phyloP scores from a whole-genome alignment of 345 rosid genomes.

The Euphorbia peplus region DNA sequence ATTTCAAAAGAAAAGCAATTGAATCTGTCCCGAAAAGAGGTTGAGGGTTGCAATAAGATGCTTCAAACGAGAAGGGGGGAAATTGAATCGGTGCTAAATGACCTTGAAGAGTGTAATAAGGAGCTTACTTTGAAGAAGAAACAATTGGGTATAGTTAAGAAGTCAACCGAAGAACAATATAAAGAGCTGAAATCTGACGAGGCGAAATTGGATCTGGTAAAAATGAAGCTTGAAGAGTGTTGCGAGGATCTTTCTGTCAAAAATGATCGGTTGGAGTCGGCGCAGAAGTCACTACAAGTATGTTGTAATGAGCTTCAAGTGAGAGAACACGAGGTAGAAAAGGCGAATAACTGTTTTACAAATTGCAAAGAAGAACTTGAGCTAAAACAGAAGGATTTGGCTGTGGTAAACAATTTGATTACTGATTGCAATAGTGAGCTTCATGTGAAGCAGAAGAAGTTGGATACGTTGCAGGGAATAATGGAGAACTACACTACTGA shows the following conservation, averaged over 20 bases:
- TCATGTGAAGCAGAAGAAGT: not conserved
- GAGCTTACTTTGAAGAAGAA: conserved; percentile 7
- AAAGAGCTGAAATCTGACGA: conserved; percentile 8
- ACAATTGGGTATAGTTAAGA: conserved; percentile 8
- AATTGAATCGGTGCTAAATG: conserved; percentile 7
- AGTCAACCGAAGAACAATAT: not conserved
- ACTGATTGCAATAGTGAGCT: no score
- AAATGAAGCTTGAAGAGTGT: not conserved
- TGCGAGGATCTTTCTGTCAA: not conserved
- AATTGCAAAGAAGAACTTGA: conserved; percentile 6
- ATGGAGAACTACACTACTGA: conserved; percentile 3
- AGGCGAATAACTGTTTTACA: not conserved
- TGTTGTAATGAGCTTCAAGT: not conserved
- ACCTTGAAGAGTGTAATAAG: not conserved
- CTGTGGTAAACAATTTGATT: no score
- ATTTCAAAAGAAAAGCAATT: not conserved
- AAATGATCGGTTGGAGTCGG: not conserved
- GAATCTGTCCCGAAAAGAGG: conserved; percentile 11
- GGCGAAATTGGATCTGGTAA: conserved; percentile 8
- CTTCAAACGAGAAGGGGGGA: not conserved
- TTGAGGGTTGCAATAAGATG: conserved; percentile 3
- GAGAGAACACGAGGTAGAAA: conserved; percentile 18
- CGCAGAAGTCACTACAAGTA: conserved; percentile 11
- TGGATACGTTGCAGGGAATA: not conserved
- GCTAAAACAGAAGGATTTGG: no score